A percentile compares a stretch with the other conserved stretches of the same genome.
Evolutionary conservation across 2,329 filamentous ascomycete species (phyloP).

Genomic region (Fusarium oxysporum): DNA sequence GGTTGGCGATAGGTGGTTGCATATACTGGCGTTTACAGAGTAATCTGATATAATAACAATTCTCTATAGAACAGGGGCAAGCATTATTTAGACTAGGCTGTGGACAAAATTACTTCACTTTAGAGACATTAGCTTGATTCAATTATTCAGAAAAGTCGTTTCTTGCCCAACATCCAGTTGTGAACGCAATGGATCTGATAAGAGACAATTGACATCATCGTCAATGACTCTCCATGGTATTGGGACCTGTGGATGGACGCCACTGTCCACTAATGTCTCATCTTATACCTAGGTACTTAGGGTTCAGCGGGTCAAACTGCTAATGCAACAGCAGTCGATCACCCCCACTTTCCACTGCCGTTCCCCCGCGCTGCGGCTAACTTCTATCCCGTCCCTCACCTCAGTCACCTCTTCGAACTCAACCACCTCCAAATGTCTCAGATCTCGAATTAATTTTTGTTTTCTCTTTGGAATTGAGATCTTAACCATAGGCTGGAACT

Average conservation of each 20-base stretch:
- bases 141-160: neutral
- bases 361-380: slow-evolving; percentile 18
- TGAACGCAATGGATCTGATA: neutral
- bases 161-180: neutral
- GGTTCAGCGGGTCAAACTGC: neutral
- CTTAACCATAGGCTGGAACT: neutral
- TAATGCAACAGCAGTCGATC: slow-evolving; percentile 23
- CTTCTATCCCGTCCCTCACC: neutral
- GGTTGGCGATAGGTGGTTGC: slow-evolving; percentile 1
- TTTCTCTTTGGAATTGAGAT: neutral
- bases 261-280: neutral
- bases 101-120: neutral
- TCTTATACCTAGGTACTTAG: neutral
- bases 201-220: neutral
- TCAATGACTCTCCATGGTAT: neutral
- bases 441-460: neutral
- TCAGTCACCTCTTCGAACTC: slow-evolving; percentile 8
- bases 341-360: slow-evolving; percentile 27
- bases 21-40: slow-evolving; percentile 27
- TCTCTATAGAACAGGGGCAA: neutral
- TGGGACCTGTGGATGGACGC: neutral
- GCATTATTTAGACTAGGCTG: neutral
- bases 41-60: slow-evolving; percentile 2
- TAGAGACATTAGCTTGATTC: slow-evolving; percentile 7
- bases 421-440: slow-evolving; percentile 28